Base-by-base conservation (phyloP, 2,329 filamentous ascomycete genomes). In the Diaporthe sp. region DNA sequence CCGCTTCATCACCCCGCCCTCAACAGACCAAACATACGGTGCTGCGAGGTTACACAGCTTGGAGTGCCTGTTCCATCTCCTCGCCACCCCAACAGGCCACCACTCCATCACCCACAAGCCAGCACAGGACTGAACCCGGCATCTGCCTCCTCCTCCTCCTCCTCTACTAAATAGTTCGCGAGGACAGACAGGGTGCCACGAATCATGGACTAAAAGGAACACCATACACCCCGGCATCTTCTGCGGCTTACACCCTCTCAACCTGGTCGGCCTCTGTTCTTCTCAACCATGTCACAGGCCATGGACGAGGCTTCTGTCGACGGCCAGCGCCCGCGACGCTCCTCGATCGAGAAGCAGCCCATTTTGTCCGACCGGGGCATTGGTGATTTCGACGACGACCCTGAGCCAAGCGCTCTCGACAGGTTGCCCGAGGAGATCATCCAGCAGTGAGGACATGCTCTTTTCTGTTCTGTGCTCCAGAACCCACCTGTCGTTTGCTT, bases 371-470 rank as follows among this genome's bases (percentile, higher is more conserved):
- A 77, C 70, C 59, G 73, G 27, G 71, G 77, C 50, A 74, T 74
- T 22, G 56, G 51, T 50, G 72, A 75, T 44, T 58, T 74, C 30
- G 70, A 69, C 50, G 74, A 75, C 44, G 73, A 75, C n/a, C 72
- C 72, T 50, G 71, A 69, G 35, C 77, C 78, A 25, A 80, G 84
- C 39, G 85, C 87, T 44, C 90, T 93, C 77, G 85, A 88, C 47
- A 86, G 84, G 59, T 85, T 94, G 15, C 92, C 92, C 8, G 90
- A 92, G 81, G 92, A 93, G 81, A 93, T 94, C 74, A 92, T 94
- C 78, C 85, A 92, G 79, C 90, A 93, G 92, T 93, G 83, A 82
- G 89, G 47, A 70, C 25, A 59, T 68, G 53, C 55, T 70, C 35
- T 63, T 69, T 69, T 42, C 65, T 71, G 71, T 59, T 47, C 69